Evolutionary conservation across 1,284 basidiomycete species (phyloP), one percentile per base, ranked within the genome.

Genomic region (Wolfiporia cocos): DNA sequence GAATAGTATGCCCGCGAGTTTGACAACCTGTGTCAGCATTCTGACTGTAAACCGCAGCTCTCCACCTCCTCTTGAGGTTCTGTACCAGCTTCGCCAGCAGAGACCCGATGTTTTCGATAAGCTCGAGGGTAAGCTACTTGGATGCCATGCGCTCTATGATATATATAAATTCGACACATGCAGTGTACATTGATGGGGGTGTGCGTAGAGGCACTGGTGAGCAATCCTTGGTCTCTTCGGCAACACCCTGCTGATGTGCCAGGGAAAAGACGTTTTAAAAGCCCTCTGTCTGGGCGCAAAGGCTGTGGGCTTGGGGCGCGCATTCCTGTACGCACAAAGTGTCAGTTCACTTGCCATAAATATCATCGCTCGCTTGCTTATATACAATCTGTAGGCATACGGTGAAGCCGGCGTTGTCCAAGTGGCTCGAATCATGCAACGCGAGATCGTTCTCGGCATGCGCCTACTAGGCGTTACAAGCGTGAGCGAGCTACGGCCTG

Each of bases 251-350:
- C n/a, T n/a, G n/a, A n/a, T n/a, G n/a, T n/a, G n/a, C n/a, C n/a
- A n/a, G n/a, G n/a, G n/a, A n/a, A n/a, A n/a, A 71, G 91, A 94
- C 61, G 82, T 95, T 6, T 66, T 97, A 40, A 97, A 97, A 64
- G 92, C 92, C 0, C 65, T 96, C 3, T 93, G 91, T 52, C 70
- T 97, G 20, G 94, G 93, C 26, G 94, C 93, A 1, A 85, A 71
- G 49, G 92, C 87, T 4, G 92, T 95, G 5, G 93, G 94, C 2
- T 68, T 97, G 20, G 93, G 93, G 0, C 76, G 93, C 22, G 77
- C 87, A 1, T 93, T 95, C 70, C 69, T 96, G 12, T 94, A 86
- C 55, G 90, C 89, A 1, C 89, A 93, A 65, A 87, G 86, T 54
- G 85, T 86, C 61, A 54, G 77, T 54, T 7, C 12, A 19, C 20